Evolutionary conservation across 1,284 basidiomycete genomes (phyloP), one percentile per base, ranked within the genome.

Genomic region (Ceratobasidium sp.): DNA sequence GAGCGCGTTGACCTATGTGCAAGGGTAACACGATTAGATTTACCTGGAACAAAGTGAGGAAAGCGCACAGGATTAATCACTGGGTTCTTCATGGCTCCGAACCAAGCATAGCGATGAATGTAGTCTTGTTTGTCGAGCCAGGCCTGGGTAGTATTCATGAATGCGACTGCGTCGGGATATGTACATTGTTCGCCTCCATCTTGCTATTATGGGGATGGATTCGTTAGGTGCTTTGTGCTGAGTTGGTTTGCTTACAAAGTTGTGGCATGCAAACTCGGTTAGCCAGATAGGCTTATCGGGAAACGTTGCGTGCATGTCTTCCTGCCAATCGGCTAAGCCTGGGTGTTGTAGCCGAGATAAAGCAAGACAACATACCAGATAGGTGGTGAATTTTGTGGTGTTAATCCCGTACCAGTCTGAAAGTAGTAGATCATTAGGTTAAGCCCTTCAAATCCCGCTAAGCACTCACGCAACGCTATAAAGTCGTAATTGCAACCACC

Each of bases 251-350:
- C 74, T 49, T 22, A 75, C 74, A 77, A 82, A 84, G 77, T 84
- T 84, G 79, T 84, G 84, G 82, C 88, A 88, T 76, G 89, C 91
- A 79, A 87, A 88, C 80, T 94, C 93, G 4, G 92, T 93, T 69
- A 92, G 81, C 85, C 84, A 86, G 74, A 94, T 84, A 14, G 83
- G 83, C 71, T 81, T 79, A 29, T 82, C 77, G 29, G 68, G 68
- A 80, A 88, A 92, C 0, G 83, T 83, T 37, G 81, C 78, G 79
- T 92, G 82, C 81, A 87, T 88, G 7, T 84, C 78, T 14, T 80
- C 68, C 68, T 71, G 41, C 22, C 19, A 48, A 29, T 24, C 41
- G 48, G 16, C 8, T 41, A 19, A 31, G 19, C 37, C 16, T n/a
- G 31, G 34, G 7, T 29, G 7, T 8, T 61, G 19, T 19, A 22